Conservation (phyloP, 169 alveolate species). For the Babesia ovis region DNA sequence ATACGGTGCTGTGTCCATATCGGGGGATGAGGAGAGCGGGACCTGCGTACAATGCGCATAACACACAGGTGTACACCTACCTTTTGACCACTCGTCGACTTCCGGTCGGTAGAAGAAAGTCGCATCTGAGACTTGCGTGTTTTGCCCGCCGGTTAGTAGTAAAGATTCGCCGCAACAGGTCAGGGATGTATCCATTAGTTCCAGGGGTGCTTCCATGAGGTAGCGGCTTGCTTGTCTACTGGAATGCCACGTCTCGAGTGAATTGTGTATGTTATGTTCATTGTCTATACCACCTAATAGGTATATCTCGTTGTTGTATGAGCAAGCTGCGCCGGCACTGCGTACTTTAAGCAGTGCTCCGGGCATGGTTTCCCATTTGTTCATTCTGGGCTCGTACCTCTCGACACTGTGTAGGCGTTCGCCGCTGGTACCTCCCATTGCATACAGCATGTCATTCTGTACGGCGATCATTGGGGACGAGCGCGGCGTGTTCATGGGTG, state of each 20-base stretch:
- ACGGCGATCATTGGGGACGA: constrained; percentile 84
- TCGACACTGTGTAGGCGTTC: constrained; percentile 85
- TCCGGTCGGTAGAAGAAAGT: constrained; percentile 77
- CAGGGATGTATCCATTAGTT: constrained; percentile 75
- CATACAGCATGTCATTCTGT: constrained; percentile 76
- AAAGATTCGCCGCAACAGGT: constrained; percentile 68
- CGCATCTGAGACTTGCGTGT: constrained; percentile 70
- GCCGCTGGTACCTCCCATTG: constrained; percentile 85
- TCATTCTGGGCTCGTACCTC: constrained; percentile 84
- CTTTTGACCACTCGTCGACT: constrained; percentile 74
- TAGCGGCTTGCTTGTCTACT: constrained; percentile 72
- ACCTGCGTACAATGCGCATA: constrained; percentile 40
- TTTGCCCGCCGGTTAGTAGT: constrained; percentile 77
- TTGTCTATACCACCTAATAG: constrained; percentile 85
- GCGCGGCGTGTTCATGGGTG: constrained; percentile 84
- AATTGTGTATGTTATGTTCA: constrained; percentile 70
- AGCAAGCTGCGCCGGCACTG: constrained; percentile 84
- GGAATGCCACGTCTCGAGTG: constrained; percentile 80
- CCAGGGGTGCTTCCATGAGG: constrained; percentile 74
- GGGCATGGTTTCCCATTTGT: constrained; percentile 81
- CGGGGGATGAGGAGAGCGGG: constrained; percentile 78
- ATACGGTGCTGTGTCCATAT: constrained; percentile 74
- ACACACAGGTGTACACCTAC: constrained; percentile 21
- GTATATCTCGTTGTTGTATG: constrained; percentile 71
- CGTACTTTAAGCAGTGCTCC: constrained; percentile 83